Conservation (phyloP, 176 grass and related monocot species). For the Oryza nivara region DNA sequence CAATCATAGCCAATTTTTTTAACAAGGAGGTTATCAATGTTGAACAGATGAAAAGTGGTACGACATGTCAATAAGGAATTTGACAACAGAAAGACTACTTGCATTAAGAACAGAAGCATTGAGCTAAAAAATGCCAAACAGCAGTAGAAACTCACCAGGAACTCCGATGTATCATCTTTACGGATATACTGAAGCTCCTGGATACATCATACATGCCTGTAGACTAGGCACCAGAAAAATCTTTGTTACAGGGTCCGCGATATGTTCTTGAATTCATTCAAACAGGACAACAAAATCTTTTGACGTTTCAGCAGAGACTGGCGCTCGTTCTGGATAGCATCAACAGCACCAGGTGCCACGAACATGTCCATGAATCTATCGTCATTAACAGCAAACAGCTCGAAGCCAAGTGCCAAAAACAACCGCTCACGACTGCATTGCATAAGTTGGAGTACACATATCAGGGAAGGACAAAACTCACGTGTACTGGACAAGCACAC, state of each 20-base stretch:
- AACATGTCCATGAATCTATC: constrained; percentile 99
- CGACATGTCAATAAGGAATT: constrained; percentile 48
- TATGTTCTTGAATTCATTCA: constrained; percentile 95
- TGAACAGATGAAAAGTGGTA: constrained; percentile 30
- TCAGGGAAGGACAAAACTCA: constrained; percentile 35
- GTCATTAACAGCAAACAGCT: constrained; percentile 88
- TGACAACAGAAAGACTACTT: constrained; percentile 35
- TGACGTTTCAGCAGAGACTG: constrained; percentile 89
- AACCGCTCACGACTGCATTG: constrained; percentile 78
- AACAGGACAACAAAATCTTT: constrained; percentile 81
- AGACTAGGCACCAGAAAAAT: constrained; percentile 3
- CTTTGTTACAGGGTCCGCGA: constrained; percentile 56
- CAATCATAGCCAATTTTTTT: constrained; percentile 8
- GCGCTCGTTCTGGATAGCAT: constrained; percentile 72
- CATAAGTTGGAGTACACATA: constrained; percentile 29
- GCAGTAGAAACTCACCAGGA: constrained; percentile 26
- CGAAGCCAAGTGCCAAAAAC: constrained; percentile 77
- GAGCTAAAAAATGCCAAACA: not conserved
- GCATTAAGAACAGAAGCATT: constrained; percentile 15
- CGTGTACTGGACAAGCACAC: not conserved
- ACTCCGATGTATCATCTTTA: constrained; percentile 5
- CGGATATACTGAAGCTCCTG: constrained; percentile 17
- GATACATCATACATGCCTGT: constrained; percentile 32
- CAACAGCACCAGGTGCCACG: constrained; percentile 67
- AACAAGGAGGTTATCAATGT: not conserved